phyloP scores from a whole-genome alignment of 2,329 filamentous ascomycete genomes.

The Cladophialophora yegresii region DNA sequence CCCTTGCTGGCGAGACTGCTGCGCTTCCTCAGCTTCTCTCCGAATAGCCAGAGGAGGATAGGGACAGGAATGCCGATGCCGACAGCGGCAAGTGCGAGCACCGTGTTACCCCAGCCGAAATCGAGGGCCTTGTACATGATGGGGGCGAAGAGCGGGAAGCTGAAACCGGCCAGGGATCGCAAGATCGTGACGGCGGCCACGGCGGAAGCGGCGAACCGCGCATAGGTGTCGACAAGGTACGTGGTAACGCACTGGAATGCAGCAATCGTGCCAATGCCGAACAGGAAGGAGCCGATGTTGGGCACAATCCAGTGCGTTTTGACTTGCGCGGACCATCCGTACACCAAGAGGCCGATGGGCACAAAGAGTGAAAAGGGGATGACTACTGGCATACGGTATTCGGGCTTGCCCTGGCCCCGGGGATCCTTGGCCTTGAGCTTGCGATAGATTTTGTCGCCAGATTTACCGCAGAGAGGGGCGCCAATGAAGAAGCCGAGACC shows the following conservation, averaged over 20 bases:
- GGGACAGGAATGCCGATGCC: conserved; percentile 48
- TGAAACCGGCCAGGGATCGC: conserved; percentile 50
- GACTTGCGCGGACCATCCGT: conserved; percentile 54
- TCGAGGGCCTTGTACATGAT: conserved; percentile 44
- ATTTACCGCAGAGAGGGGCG: conserved; percentile 48
- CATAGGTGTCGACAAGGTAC: conserved; percentile 47
- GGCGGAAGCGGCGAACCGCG: conserved; percentile 52
- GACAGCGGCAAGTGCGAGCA: conserved; percentile 49
- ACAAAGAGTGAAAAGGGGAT: conserved; percentile 54
- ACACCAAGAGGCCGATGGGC: conserved; percentile 52
- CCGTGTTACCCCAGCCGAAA: conserved; percentile 48
- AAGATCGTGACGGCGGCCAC: conserved; percentile 53
- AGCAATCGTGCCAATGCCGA: conserved; percentile 44
- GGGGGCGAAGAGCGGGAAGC: conserved; percentile 55
- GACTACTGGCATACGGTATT: conserved; percentile 59
- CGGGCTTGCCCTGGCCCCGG: conserved; percentile 45
- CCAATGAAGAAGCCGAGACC: conserved; percentile 61
- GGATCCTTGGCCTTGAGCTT: conserved; percentile 38
- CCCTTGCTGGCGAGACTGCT: conserved; percentile 37
- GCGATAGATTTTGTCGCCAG: conserved; percentile 50
- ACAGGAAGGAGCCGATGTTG: conserved; percentile 49
- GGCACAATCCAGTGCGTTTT: conserved; percentile 52
- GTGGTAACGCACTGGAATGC: conserved; percentile 41
- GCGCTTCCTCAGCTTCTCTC: conserved; percentile 44
- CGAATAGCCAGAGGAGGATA: conserved; percentile 51